Base-by-base conservation (phyloP, 768 basidiomycete species). In the Peribolospora kevripleyi region DNA sequence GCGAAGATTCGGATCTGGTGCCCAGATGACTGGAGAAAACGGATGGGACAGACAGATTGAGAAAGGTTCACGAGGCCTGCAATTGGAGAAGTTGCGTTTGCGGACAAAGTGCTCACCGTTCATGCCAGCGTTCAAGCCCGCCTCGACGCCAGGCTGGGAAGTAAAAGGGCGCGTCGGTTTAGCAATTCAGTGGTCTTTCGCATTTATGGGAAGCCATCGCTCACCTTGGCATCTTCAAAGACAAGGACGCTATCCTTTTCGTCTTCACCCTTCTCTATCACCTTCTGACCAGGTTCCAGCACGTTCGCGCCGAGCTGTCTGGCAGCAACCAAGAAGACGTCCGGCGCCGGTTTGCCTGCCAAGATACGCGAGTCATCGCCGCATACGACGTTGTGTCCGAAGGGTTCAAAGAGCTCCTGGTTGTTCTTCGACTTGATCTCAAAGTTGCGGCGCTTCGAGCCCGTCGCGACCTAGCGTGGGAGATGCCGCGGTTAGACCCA, bases 81-180 rank as follows among this genome's bases (percentile, higher is more conserved):
- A 25, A 25, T 25, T 25, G 1, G 25, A 25, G 25, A 25, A 25
- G 25, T 25, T 25, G 25, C 25, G 25, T 25, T 25, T 25, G n/a
- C 25, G 25, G 25, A 25, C 25, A 25, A 25, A 25, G 25, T 25
- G 25, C 73, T 42, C 56, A 84, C 84, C 83, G 55, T 77, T 74
- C 84, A 87, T 86, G n/a, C 82, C 83, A 4, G 84, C 84, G 56
- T 80, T 71, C 65, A 81, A 82, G 8, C 78, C 84, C 9, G 83
- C 82, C 61, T 81, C 75, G 61, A 87, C 69, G 0, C 84, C 84
- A 0, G 74, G 75, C 50, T 25, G 25, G 25, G 25, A 25, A 25
- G 25, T 25, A 25, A 25, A 25, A 25, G 25, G 25, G 25, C 25
- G 25, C 25, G 25, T 25, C 25, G 25, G 25, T 25, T 25, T 25